Evolutionary conservation across 805 yeast genomes (phyloP).

Genomic region (Tetrapisispora nanseiensis): DNA sequence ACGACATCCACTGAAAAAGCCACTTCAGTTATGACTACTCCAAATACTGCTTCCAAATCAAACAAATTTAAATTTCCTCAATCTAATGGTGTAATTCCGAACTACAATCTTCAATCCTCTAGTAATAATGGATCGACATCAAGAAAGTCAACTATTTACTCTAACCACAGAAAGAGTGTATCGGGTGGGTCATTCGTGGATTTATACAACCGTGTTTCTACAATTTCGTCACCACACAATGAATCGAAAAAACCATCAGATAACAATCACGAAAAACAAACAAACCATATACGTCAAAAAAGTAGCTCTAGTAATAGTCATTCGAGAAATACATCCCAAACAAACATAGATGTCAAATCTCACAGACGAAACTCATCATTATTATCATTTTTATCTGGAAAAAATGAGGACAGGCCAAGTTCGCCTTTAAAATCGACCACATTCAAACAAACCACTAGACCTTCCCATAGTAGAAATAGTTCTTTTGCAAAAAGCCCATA

Average conservation of each 20-base stretch:
- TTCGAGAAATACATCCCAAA: constrained; percentile 10
- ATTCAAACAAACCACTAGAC: not conserved
- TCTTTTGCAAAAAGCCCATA: constrained; percentile 19
- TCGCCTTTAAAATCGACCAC: constrained; percentile 5
- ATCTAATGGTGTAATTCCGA: not conserved
- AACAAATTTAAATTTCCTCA: constrained; percentile 5
- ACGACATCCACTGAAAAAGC: not conserved
- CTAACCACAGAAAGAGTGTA: constrained; percentile 21
- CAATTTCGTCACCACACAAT: constrained; percentile 13
- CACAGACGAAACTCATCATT: constrained; percentile 57
- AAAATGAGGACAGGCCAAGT: constrained; percentile 13
- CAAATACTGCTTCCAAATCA: not conserved
- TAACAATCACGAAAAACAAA: constrained; percentile 6
- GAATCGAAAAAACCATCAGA: not conserved
- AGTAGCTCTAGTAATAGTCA: constrained; percentile 4
- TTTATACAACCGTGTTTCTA: constrained; percentile 25
- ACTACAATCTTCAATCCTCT: constrained; percentile 2
- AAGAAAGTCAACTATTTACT: constrained; percentile 10
- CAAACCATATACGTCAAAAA: constrained; percentile 1
- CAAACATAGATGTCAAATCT: constrained; percentile 19
- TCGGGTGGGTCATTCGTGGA: constrained; percentile 31
- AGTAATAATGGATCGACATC: constrained; percentile 4
- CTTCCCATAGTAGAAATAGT: constrained; percentile 5
- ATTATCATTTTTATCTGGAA: constrained; percentile 38
- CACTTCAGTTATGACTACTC: not conserved